A percentile compares a stretch with the other conserved stretches of the same genome.
phyloP scores from a whole-genome alignment of 345 rosid genomes.

The Barbarea vulgaris region DNA sequence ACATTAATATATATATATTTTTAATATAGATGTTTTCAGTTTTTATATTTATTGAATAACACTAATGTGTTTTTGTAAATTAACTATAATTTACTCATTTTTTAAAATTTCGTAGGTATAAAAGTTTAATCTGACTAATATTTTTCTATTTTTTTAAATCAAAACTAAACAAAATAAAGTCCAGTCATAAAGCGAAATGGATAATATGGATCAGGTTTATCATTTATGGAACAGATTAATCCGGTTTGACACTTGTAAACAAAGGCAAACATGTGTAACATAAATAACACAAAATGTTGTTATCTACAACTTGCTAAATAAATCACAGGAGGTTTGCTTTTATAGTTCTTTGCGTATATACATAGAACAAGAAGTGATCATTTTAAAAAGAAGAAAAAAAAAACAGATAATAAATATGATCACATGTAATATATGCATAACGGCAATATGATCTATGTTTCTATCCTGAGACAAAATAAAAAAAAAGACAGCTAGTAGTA shows the following conservation, averaged over 20 bases:
- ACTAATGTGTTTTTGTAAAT: no score
- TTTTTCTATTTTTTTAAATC: no score
- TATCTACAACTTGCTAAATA: conserved; percentile 26
- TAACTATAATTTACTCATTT: no score
- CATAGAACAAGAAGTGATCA: conserved; percentile 17
- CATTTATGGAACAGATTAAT: background rate
- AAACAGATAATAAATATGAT: conserved; percentile 19
- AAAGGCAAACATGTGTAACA: conserved; percentile 10
- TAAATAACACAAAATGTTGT: conserved; percentile 10
- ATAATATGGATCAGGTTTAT: no score
- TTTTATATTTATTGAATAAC: no score
- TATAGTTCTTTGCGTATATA: conserved; percentile 6
- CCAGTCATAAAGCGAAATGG: no score
- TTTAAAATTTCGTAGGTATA: no score
- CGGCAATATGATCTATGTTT: conserved; percentile 26
- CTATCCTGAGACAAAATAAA: conserved; percentile 16
- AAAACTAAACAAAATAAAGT: no score
- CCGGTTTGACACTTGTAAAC: background rate
- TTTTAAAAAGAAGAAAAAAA: background rate
- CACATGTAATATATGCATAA: conserved; percentile 35
- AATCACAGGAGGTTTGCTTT: conserved; percentile 34
- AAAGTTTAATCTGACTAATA: no score
- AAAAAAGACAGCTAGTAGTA: conserved; percentile 32
- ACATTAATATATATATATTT: no score
- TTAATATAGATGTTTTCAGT: no score